phyloP scores from a whole-genome alignment of 208 protist genomes.

The Paratrypanosoma confusum region DNA sequence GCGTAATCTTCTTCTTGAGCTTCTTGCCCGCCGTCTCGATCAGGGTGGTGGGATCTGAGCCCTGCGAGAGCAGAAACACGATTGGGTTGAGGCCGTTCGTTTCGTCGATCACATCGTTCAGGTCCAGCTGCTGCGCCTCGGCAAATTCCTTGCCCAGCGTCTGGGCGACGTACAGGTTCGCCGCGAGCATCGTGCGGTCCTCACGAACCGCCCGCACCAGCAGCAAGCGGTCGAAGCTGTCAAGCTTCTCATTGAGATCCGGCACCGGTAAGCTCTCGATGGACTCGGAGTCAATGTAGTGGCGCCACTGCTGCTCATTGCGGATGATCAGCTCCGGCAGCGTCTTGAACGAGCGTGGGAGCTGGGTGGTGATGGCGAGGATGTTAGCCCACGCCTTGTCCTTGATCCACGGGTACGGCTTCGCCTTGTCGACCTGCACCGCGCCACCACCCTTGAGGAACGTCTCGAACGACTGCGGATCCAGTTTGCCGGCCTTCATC shows the following conservation, averaged over 20 bases:
- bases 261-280: conserved; percentile 86
- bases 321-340: conserved; percentile 90
- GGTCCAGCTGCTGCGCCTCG: conserved; percentile 82
- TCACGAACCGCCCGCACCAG: conserved; percentile 91
- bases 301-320: conserved; percentile 89
- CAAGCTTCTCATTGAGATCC: conserved; percentile 89
- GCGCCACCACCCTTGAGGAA: conserved; percentile 94
- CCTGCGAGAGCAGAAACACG: conserved; percentile 94
- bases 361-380: conserved; percentile 77
- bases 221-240: conserved; percentile 91
- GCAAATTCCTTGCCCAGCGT: conserved; percentile 90
- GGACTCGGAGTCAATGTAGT: conserved; percentile 92
- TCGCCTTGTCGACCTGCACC: conserved; percentile 85
- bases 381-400: conserved; percentile 95
- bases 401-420: conserved; percentile 92
- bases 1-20: conserved; percentile 90
- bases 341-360: conserved; percentile 87
- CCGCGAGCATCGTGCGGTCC: conserved; percentile 93
- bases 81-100: conserved; percentile 87
- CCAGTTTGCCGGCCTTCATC: conserved; percentile 76
- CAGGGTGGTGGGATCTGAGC: conserved; percentile 93
- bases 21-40: conserved; percentile 94
- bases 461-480: conserved; percentile 75
- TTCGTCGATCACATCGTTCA: conserved; percentile 84
- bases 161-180: conserved; percentile 85